phyloP scores from a whole-genome alignment of 495 filamentous ascomycete species.

The Entonaema liquescens region DNA sequence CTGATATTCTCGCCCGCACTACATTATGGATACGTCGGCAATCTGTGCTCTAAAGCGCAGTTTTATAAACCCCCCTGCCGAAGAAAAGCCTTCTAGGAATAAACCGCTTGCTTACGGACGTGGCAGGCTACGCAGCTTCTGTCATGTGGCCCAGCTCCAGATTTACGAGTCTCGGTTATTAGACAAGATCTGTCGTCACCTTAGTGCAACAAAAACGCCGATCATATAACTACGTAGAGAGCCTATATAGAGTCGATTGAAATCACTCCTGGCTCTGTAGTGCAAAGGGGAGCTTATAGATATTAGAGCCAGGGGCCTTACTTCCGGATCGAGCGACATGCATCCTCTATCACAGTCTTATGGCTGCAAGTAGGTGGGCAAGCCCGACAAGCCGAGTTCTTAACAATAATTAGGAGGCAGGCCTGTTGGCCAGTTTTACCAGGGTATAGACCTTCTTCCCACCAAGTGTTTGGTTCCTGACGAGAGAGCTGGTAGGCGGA shows the following conservation, averaged over 20 bases:
- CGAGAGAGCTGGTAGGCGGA: slow-evolving; percentile 22
- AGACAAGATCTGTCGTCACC: slow-evolving; percentile 43
- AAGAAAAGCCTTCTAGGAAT: background rate
- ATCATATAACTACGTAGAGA: slow-evolving; percentile 34
- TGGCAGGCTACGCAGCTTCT: slow-evolving; percentile 25
- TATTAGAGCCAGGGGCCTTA: slow-evolving; percentile 28
- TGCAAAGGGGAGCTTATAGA: slow-evolving; percentile 30
- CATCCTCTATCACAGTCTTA: slow-evolving; percentile 36
- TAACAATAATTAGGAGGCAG: slow-evolving; percentile 27
- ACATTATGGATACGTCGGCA: slow-evolving; percentile 32
- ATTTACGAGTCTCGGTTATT: slow-evolving; percentile 37
- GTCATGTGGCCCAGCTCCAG: slow-evolving; percentile 32
- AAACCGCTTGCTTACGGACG: slow-evolving; percentile 23
- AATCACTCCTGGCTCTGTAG: slow-evolving; percentile 20
- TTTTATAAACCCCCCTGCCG: slow-evolving; percentile 27
- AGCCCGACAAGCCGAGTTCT: slow-evolving; percentile 38
- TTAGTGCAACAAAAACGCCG: slow-evolving; percentile 31
- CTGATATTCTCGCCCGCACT: slow-evolving; percentile 34
- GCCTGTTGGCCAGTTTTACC: slow-evolving; percentile 26
- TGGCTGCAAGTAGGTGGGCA: slow-evolving; percentile 39
- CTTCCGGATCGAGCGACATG: slow-evolving; percentile 43
- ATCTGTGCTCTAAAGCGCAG: slow-evolving; percentile 24
- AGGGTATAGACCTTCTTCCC: slow-evolving; percentile 31
- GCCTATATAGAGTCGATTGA: slow-evolving; percentile 24
- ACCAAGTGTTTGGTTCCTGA: slow-evolving; percentile 36